phyloP scores from a whole-genome alignment of 2,329 filamentous ascomycete genomes.

The Volutella citrinella region DNA sequence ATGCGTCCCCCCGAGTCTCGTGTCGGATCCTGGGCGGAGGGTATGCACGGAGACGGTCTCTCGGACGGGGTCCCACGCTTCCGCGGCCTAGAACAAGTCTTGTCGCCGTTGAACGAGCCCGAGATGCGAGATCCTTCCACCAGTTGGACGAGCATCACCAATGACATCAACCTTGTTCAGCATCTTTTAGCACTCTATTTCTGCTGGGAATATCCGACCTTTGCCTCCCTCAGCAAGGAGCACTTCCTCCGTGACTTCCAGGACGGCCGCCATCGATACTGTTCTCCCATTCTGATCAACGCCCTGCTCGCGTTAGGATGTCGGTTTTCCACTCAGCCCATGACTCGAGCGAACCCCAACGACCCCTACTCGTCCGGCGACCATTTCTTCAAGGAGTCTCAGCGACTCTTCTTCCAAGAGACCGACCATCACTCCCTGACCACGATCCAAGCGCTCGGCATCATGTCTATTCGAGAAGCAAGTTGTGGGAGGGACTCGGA shows the following conservation, averaged over 20 bases:
- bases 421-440: slow-evolving; percentile 61
- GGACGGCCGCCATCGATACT: slow-evolving; percentile 60
- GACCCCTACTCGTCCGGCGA: slow-evolving; percentile 67
- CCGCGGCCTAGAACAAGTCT: slow-evolving; percentile 44
- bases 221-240: slow-evolving; percentile 69
- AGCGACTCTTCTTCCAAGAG: slow-evolving; percentile 57
- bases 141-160: slow-evolving; percentile 61
- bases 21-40: slow-evolving; percentile 50
- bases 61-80: slow-evolving; percentile 33
- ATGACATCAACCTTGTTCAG: slow-evolving; percentile 56
- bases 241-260: slow-evolving; percentile 66
- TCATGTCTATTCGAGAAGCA: slow-evolving; percentile 74
- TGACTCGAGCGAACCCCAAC: slow-evolving; percentile 59
- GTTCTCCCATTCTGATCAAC: slow-evolving; percentile 65
- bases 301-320: slow-evolving; percentile 64
- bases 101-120: slow-evolving; percentile 43
- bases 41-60: slow-evolving; percentile 32
- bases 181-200: slow-evolving; percentile 67
- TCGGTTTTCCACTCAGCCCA: slow-evolving; percentile 63
- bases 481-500: slow-evolving; percentile 70
- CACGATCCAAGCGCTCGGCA: slow-evolving; percentile 70
- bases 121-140: slow-evolving; percentile 40
- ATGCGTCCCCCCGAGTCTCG: slow-evolving; percentile 38
- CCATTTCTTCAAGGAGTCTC: slow-evolving; percentile 70
- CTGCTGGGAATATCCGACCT: slow-evolving; percentile 74